Percentiles rank a stretch among this genome's conserved stretches.
Evolutionary conservation across 345 rosid species (phyloP).

Genomic region (Hirschfeldia incana): DNA sequence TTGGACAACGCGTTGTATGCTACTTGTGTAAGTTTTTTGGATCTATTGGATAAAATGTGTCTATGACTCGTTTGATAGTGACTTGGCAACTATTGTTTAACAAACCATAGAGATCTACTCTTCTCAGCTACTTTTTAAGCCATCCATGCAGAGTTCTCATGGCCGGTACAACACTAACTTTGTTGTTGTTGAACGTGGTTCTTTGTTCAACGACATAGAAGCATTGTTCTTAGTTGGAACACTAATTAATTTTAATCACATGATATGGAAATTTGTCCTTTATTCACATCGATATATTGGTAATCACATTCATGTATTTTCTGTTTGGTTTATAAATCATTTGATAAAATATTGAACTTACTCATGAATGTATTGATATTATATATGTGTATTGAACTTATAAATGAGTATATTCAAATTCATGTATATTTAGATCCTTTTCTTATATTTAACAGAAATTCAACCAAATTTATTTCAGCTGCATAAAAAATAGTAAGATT

Average conservation of each 20-base stretch:
- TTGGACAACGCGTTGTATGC: too few relatives aligned
- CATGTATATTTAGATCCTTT: background rate
- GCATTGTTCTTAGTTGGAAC: background rate
- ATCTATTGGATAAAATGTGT: background rate
- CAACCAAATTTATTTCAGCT: background rate
- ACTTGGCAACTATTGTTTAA: background rate
- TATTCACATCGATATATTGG: background rate
- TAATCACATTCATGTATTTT: background rate
- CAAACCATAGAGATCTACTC: background rate
- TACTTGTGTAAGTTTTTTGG: background rate
- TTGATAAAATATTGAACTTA: background rate
- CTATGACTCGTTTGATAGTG: background rate
- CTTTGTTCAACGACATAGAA: too few relatives aligned
- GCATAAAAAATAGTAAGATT: background rate
- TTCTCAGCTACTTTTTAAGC: background rate
- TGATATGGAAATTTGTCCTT: background rate
- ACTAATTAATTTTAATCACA: background rate
- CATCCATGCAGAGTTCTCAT: background rate
- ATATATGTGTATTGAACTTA: background rate
- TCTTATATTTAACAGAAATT: background rate
- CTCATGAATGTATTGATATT: background rate
- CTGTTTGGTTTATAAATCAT: background rate
- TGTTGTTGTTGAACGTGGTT: too few relatives aligned
- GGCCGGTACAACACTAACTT: background rate
- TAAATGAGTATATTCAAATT: background rate